Evolutionary conservation across 1,139 yeast species (phyloP).

Genomic region (Hyphopichia khmerensis): DNA sequence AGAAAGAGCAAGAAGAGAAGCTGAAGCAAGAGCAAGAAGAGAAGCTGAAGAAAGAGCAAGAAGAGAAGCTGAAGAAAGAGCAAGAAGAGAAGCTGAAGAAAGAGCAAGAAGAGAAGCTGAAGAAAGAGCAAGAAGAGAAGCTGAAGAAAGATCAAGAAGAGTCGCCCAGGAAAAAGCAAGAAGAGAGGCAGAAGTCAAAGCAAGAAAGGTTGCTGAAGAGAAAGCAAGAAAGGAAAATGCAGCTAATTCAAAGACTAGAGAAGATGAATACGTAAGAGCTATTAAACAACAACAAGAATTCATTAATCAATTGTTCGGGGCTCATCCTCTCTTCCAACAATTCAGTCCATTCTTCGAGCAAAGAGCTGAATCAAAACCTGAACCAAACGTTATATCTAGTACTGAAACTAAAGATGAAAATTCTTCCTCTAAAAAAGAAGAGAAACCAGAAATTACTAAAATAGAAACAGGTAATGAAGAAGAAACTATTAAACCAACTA

Average conservation of each 20-base stretch:
- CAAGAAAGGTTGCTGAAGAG: slow-evolving; percentile 6
- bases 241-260: neutral
- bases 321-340: slow-evolving; percentile 1
- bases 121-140: slow-evolving; percentile 7
- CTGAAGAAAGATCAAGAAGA: slow-evolving; percentile 12
- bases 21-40: slow-evolving; percentile 8
- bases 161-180: slow-evolving; percentile 12
- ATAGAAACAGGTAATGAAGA: neutral
- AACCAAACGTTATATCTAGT: neutral
- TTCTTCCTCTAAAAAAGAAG: slow-evolving; percentile 7
- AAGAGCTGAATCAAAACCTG: slow-evolving; percentile 3
- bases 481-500: neutral
- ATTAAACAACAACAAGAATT: slow-evolving; percentile 18
- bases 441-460: neutral
- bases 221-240: slow-evolving; percentile 5
- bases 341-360: slow-evolving; percentile 3
- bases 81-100: slow-evolving; percentile 9
- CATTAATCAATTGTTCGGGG: slow-evolving; percentile 19
- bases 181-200: slow-evolving; percentile 10
- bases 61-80: slow-evolving; percentile 11
- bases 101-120: slow-evolving; percentile 8
- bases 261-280: slow-evolving; percentile 7
- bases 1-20: slow-evolving; percentile 9
- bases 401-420: no score
- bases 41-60: slow-evolving; percentile 9